Evolutionary conservation across 257 asterid species (phyloP), one percentile per base, ranked within the genome.

Genomic region (Nicotiana otophora): DNA sequence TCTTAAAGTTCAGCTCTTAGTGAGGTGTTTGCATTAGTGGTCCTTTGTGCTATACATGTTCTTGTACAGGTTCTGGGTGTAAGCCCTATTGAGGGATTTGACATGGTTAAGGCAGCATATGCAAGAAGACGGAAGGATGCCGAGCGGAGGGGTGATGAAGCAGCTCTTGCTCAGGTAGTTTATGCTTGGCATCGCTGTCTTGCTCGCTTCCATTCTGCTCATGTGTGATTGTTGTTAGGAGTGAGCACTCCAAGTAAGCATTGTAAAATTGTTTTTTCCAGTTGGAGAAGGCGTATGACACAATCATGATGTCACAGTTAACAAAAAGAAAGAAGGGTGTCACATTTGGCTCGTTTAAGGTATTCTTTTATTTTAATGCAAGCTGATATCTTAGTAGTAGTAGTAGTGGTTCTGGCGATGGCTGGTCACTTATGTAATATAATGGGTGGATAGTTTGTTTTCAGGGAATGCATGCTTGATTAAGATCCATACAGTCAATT

Each of bases 271-370:
- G 83, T 72, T 39, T 4, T 66, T 83, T 85, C 82, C 91, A 96
- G 99, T 88, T 94, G 90, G 99, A 96, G 87, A 90, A 87, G 83
- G 99, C 99, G 9, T 96, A 96, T 86, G 98, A 96, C 89, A 90
- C 84, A 79, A 92, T 96, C 81, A 96, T 96, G 98, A 93, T 96
- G 97, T 88, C 98, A 48, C 99, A 96, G 83, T 84, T 96, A 87
- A 81, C 88, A 6, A 90, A 90, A 86, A 86, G 98, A 89, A 93
- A 94, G 91, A 90, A 92, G 89, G 99, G 99, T 12, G 97, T 92
- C 84, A 90, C 97, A 10, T 93, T 89, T 86, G 97, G 94, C 86
- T 88, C 96, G 8, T 92, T 96, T 87, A 88, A 88, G 98, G 99
- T 96, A 77, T 53, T 16, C 70, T 82, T 20, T 64, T 63, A 19